Base-by-base conservation (phyloP, 1,139 yeast genomes). In the Pichiaceae sp. region DNA sequence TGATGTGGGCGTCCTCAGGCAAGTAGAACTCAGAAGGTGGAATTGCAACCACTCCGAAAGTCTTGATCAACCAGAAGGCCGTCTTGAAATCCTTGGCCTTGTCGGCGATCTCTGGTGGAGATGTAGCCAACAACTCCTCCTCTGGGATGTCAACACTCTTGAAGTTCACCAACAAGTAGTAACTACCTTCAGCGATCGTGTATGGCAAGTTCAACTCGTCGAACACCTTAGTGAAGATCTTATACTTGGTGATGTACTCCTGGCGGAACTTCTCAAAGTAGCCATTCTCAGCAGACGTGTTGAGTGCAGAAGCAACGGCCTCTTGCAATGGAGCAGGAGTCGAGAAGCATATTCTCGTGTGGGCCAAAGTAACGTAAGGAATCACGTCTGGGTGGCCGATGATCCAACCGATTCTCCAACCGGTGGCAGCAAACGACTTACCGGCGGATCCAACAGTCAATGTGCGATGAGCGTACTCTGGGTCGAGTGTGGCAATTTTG, bases 361-460 rank as follows among this genome's bases (percentile, higher is more conserved):
- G 96, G 1, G 97, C 98, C 26, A 85, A 77, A 8, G 87, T 72
- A 3, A 80, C 95, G 55, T 83, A 85, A 47, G 80, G 77, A 52
- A 91, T 70, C 48, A 89, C 66, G 19, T 80, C 81, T n/a, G 84
- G 71, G 37, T 84, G 81, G 5, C 96, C 97, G 45, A 89, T 80
- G 29, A 89, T 72, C 91, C 94, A 91, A 37, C 98, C 98, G 38
- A 91, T 75, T 66, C 98, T 78, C 96, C 97, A 91, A 39, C 98
- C 98, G 19, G 98, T 91, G 30, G 96, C 96, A 19, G 96, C 95
- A 64, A 91, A 91, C 0, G 95, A 79, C 62, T 91, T 91, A 42
- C 98, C 98, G 4, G 96, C 98, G 23, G 96, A 85, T 0, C 97
- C 97, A 16, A 91, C 94, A 5, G 96, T 81, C 40, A 91, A 64